Evolutionary conservation across 768 basidiomycete genomes (phyloP), one percentile per base, ranked within the genome.

Genomic region (Hericium erinaceus): DNA sequence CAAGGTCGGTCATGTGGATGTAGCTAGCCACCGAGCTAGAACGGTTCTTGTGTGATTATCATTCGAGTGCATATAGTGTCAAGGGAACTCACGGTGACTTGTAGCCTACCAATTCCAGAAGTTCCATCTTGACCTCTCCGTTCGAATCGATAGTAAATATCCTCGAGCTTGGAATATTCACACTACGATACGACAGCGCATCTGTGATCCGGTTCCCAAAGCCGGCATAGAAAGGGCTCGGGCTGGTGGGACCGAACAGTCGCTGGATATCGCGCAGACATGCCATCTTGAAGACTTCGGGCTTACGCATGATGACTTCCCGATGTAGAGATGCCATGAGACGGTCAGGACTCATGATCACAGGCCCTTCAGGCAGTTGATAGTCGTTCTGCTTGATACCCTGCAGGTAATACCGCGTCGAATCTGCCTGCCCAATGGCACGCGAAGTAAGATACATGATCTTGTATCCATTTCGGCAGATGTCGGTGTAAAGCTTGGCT

Each of bases 251-350:
- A 5, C 89, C 89, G 66, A 98, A 99, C 6, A 98, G 70, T 20
- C 93, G 78, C 62, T 91, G 91, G 55, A 98, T 95, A 72, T 98
- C 97, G 46, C 94, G 81, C 58, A 98, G 73, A 73, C 95, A 98
- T 2, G 95, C 94, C 97, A 99, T 99, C 75, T 99, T 99, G 81
- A 99, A 99, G n/a, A 98, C 81, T 67, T 99, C 97, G 0, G 97
- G 97, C 70, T 98, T 98, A 39, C 95, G 87, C 88, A 98, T 90
- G 66, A 99, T 95, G 15, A 99, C 95, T 73, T 99, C 97, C 4
- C 94, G 84, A 71, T 98, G 97, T 41, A 98, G 72, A 15, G 92
- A 93, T 10, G 92, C 88, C 80, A 98, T 93, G 56, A 98, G 70
- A 20, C 97, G 79, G 68, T 99, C 95, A 0, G 97, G 97, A 66